Evolutionary conservation across 768 basidiomycete genomes (phyloP).

Genomic region (Tylopilus sp.): DNA sequence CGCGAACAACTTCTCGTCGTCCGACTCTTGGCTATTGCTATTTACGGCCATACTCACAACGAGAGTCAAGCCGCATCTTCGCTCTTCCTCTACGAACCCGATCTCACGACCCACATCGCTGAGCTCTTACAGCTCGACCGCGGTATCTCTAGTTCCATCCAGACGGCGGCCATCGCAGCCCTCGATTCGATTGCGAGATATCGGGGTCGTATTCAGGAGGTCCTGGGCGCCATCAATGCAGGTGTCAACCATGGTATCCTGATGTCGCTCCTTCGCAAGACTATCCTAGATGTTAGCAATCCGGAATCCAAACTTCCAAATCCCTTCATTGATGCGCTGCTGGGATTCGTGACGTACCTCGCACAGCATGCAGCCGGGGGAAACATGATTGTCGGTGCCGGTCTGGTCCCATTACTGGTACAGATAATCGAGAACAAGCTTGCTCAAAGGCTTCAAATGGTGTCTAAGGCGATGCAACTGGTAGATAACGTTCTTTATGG

Average conservation of each 20-base stretch:
- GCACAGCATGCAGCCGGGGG: conserved; percentile 82
- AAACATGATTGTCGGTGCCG: conserved; percentile 93
- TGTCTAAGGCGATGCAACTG: conserved; percentile 89
- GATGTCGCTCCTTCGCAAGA: conserved; percentile 84
- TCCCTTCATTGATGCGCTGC: conserved; percentile 76
- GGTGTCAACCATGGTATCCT: conserved; percentile 95
- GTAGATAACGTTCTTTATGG: conserved; percentile 92
- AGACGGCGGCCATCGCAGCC: conserved; percentile 84
- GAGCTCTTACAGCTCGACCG: conserved; percentile 83
- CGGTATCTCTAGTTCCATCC: conserved; percentile 65
- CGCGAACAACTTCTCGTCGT: conserved; percentile 79
- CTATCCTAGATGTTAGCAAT: conserved; percentile 67
- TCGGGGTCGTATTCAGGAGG: conserved; percentile 78
- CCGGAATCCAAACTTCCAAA: conserved; percentile 65
- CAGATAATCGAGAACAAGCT: conserved; percentile 82
- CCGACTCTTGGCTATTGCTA: conserved; percentile 83
- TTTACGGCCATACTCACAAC: conserved; percentile 83
- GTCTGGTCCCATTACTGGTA: conserved; percentile 83
- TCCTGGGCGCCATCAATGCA: conserved; percentile 86
- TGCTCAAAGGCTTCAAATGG: conserved; percentile 63
- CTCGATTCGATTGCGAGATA: conserved; percentile 89
- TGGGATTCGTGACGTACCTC: conserved; percentile 85
- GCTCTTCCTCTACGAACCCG: conserved; percentile 93
- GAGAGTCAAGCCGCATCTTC: conserved; percentile 77
- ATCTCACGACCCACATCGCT: conserved; percentile 83